Conservation (phyloP, 495 filamentous ascomycete genomes). For the Aspergillus nidulans region DNA sequence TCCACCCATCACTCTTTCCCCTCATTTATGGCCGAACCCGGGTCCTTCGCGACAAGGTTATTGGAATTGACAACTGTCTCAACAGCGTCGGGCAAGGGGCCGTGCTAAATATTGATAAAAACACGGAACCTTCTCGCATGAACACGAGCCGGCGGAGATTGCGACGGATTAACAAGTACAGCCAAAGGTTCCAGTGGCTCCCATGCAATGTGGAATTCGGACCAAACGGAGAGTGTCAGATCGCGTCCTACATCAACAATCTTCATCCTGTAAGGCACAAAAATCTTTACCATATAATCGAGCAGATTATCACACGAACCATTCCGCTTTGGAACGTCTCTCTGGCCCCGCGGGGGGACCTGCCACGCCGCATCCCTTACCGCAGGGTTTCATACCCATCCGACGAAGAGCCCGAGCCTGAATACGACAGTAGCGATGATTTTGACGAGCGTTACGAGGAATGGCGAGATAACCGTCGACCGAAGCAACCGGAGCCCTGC, state of each 20-base stretch:
- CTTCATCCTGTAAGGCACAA: slow-evolving; percentile 47
- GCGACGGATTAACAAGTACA: not conserved
- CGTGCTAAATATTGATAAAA: not conserved
- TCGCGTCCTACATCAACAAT: slow-evolving; percentile 58
- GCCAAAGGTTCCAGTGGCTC: slow-evolving; percentile 53
- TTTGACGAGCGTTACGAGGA: not conserved
- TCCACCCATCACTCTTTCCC: slow-evolving; percentile 17
- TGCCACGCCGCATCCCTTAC: not conserved
- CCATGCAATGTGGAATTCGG: slow-evolving; percentile 50
- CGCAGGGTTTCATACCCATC: not conserved
- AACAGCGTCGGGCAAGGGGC: not conserved
- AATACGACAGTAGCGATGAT: not conserved
- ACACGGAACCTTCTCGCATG: no score
- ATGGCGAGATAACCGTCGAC: not conserved
- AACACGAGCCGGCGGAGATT: not conserved
- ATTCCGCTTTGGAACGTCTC: slow-evolving; percentile 49
- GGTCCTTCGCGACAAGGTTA: not conserved
- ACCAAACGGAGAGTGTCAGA: slow-evolving; percentile 21
- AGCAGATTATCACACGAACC: slow-evolving; percentile 39
- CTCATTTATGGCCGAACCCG: slow-evolving; percentile 7
- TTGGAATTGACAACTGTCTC: slow-evolving; percentile 9
- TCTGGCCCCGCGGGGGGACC: not conserved
- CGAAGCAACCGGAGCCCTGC: not conserved
- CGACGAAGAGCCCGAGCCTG: not conserved
- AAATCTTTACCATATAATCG: slow-evolving; percentile 45